phyloP scores from a whole-genome alignment of 768 basidiomycete species.

The Suillus sp. region DNA sequence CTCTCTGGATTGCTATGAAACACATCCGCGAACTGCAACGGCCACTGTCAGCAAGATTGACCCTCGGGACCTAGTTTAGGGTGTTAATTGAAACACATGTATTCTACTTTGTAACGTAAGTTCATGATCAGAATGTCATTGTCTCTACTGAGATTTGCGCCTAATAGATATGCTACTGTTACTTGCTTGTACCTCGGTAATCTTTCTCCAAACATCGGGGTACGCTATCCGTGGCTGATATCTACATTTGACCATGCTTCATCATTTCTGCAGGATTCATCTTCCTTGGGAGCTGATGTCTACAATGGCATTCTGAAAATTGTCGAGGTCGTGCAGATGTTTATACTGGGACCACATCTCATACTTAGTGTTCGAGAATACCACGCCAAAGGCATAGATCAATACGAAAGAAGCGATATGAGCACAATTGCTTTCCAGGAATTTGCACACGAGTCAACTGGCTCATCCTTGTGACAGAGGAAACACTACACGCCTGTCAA shows the following conservation, averaged over 20 bases:
- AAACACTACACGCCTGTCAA: neutral
- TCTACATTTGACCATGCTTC: neutral
- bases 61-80: neutral
- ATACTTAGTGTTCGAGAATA: neutral
- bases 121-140: neutral
- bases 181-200: neutral
- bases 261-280: neutral
- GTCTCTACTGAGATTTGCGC: neutral
- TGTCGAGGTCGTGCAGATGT: neutral
- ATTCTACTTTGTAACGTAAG: neutral
- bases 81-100: neutral
- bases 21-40: neutral
- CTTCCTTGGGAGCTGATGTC: neutral
- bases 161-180: neutral
- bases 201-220: neutral
- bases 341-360: neutral
- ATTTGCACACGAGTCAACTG: neutral
- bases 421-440: neutral
- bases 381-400: neutral
- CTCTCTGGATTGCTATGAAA: neutral
- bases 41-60: neutral
- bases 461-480: neutral
- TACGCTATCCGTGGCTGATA: neutral
- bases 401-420: neutral
- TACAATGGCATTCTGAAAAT: neutral